A percentile compares a stretch with the other conserved stretches of the same genome.
Conservation (phyloP, 352 stramenopile species). For the Phytophthora palmivora region DNA sequence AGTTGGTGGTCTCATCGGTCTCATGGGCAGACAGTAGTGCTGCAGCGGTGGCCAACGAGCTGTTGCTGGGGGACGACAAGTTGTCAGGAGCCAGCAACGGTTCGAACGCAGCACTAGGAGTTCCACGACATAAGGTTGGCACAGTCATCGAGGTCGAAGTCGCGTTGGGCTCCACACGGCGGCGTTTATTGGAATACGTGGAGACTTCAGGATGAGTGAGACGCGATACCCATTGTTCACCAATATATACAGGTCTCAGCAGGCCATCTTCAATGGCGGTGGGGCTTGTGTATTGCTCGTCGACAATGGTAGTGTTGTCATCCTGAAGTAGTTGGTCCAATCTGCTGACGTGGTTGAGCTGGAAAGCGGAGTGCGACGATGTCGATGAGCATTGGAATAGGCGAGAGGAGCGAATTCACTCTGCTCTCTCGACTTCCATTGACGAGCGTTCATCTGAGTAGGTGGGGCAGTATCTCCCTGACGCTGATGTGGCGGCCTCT, state of each 20-base stretch:
- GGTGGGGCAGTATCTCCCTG: background rate
- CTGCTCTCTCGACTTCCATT: slow-evolving; percentile 21
- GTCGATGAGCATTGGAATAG: slow-evolving; percentile 29
- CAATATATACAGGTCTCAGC: slow-evolving; percentile 37
- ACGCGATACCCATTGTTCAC: slow-evolving; percentile 31
- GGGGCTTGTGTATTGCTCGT: slow-evolving; percentile 61
- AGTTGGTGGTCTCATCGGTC: slow-evolving; percentile 18
- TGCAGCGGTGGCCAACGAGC: slow-evolving; percentile 6
- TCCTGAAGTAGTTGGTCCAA: slow-evolving; percentile 75
- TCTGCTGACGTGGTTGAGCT: slow-evolving; percentile 28
- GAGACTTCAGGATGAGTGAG: slow-evolving; percentile 12
- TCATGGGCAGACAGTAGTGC: slow-evolving; percentile 31
- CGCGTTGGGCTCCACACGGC: slow-evolving; percentile 17
- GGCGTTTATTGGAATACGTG: slow-evolving; percentile 33
- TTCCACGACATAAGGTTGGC: slow-evolving; percentile 8
- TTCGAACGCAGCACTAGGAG: slow-evolving; percentile 12
- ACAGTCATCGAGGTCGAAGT: slow-evolving; percentile 7
- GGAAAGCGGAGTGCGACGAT: slow-evolving; percentile 19
- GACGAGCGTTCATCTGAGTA: slow-evolving; percentile 4
- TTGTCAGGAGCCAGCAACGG: slow-evolving; percentile 24
- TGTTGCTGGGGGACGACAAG: slow-evolving; percentile 22
- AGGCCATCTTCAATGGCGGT: slow-evolving; percentile 62
- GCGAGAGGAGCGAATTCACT: slow-evolving; percentile 37
- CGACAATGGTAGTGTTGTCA: slow-evolving; percentile 49
- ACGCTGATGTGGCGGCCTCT: slow-evolving; percentile 8